Evolutionary conservation across 176 grass and related monocot species (phyloP), one percentile per base, ranked within the genome.

Genomic region (Hyparrhenia diplandra): DNA sequence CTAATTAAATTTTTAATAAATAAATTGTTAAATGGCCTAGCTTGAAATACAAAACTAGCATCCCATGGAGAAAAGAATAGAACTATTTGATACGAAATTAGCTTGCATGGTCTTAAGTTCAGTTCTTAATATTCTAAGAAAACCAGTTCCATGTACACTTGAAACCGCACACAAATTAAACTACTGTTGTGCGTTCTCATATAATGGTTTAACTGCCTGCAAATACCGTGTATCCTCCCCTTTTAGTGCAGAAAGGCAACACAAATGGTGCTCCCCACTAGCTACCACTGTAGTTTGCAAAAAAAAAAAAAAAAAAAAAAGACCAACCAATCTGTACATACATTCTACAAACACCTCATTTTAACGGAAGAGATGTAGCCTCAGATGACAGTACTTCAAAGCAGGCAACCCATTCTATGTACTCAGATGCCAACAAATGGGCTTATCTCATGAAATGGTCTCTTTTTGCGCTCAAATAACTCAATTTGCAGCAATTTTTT

Each of bases 401-500:
- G 21, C 43, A 55, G 3, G 17, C 24, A 65, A 41, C 40, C 30
- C 32, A 54, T 34, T 62, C 16, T 64, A 17, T 41, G 34, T 14
- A 24, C 23, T 54, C 25, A 13, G 36, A 60, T 61, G 64, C 37
- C 4, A 85, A 67, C 13, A 77, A 55, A 80, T 43, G 5, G 1
- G 34, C 55, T 74, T 55, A 73, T 85, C 45, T 58, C 60, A 80
- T 80, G 76, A 25, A 73, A 86, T 41, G 32, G 34, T 41, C 25
- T n/a, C 45, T 18, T 41, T n/a, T 13, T 41, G 5, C 18, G 29
- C 35, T 54, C 30, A n/a, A 57, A 59, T 59, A 59, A 59, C 57
- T 59, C 27, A 25, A 59, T 25, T 24, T 59, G 1, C 23, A 61
- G 12, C 58, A 3, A 11, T 25, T 25, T 25, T 25, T 60, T 27